These are phyloP conservation scores for Sporothrix phasma DNA, from an alignment of 2,329 filamentous ascomycete genomes.

Conservation along the genomic window DNA sequence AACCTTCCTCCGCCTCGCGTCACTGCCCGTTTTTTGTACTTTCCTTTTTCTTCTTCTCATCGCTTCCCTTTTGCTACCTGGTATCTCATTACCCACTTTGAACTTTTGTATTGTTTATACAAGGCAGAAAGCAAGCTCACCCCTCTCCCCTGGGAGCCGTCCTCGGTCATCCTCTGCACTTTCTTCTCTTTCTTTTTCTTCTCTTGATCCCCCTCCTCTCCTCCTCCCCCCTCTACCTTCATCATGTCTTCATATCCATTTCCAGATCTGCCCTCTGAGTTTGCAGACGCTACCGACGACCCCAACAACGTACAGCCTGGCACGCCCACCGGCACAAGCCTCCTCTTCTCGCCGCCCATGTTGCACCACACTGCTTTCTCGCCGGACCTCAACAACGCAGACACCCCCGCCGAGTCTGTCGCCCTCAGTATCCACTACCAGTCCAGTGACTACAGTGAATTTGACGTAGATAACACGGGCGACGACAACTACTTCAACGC, in stretches of 20 bases:
- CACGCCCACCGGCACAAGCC: conserved; percentile 22
- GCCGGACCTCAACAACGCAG: conserved; percentile 28
- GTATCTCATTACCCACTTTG: conserved; percentile 4
- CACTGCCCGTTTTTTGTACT: neutral
- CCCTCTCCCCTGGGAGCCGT: neutral
- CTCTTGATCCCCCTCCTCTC: conserved; percentile 8
- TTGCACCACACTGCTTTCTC: conserved; percentile 33
- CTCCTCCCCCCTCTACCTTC: conserved; percentile 11
- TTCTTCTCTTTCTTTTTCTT: neutral
- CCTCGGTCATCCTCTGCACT: neutral
- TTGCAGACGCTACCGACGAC: conserved; percentile 18
- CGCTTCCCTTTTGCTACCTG: conserved; percentile 1
- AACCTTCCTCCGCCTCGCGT: neutral
- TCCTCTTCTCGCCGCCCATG: conserved; percentile 32
- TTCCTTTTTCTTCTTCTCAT: neutral
- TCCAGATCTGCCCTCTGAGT: conserved; percentile 22
- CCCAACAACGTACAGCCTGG: conserved; percentile 11
- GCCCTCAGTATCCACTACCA: conserved; percentile 38
- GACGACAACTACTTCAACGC: conserved; percentile 32
- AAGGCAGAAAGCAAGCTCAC: conserved; percentile 7
- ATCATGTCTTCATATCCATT: conserved; percentile 26
- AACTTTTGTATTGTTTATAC: conserved; percentile 6
- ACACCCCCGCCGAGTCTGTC: conserved; percentile 42
- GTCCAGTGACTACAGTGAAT: conserved; percentile 38
- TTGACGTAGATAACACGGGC: conserved; percentile 27